Evolutionary conservation across 2,329 filamentous ascomycete genomes (phyloP), one percentile per base, ranked within the genome.

Genomic region (Coleophoma eucalyptorum): DNA sequence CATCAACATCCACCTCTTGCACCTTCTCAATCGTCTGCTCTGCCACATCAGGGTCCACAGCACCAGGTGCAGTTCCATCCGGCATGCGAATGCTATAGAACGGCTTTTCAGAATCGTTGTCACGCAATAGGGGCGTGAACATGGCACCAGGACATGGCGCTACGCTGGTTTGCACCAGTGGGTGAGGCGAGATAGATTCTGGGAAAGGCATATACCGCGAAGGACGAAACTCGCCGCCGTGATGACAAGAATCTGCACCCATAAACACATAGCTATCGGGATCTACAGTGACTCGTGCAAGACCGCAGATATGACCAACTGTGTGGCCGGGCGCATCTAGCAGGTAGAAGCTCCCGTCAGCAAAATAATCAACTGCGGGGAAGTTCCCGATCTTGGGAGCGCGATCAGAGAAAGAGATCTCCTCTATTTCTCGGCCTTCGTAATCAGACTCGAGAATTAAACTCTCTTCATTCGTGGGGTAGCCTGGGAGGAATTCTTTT

Each of bases 301-400:
- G 65, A 3, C 68, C 78, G 50, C 69, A 72, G 6, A 78, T 66
- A 55, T 80, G 76, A 1, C 74, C 76, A 8, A 74, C 59, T 0
- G 72, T 68, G 56, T 80, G 77, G 2, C 79, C 79, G 0, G 77
- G 76, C 2, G 72, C 70, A 55, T 78, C 67, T 31, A 83, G 67
- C 1, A 83, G 65, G 57, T 79, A 80, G 54, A 83, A 79, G 16
- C 67, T 72, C 0, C 78, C 79, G 57, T 82, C 79, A 4, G 71
- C 71, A 48, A 80, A 82, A 58, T 72, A 81, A 57, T 82, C 79
- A 31, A 67, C 61, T 1, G 75, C 74, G 34, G 65, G 58, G 57
- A 75, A 76, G 5, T 67, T 58, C 2, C 72, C 74, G 15, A 76
- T 69, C 51, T 67, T 64, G 1, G 71, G 49, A 10, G 55, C 59